These are phyloP conservation scores for Aspergillus conjunctus DNA, from an alignment of 495 filamentous ascomycete genomes.

Conservation along the genomic window DNA sequence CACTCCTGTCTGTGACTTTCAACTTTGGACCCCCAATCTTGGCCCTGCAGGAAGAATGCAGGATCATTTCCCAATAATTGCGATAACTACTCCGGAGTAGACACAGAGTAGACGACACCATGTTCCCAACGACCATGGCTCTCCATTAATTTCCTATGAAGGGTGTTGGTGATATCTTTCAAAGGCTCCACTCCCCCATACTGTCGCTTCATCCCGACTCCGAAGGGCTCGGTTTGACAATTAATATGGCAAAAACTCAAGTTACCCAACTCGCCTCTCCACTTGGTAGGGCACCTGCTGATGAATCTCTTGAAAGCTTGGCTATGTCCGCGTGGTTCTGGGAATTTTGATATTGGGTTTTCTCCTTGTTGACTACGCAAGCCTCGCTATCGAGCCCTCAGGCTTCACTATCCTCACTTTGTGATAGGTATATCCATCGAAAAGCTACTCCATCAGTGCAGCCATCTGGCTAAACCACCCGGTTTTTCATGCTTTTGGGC, in stretches of 20 bases:
- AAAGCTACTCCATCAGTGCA: not conserved
- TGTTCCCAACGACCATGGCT: not conserved
- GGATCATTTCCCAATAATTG: constrained; percentile 1
- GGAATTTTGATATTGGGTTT: constrained; percentile 10
- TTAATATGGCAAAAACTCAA: not conserved
- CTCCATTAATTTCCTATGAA: not conserved
- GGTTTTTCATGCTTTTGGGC: not conserved
- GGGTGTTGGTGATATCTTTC: not conserved
- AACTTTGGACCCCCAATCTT: not conserved
- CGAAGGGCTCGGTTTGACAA: not conserved
- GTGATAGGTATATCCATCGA: constrained; percentile 5
- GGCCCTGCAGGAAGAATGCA: not conserved
- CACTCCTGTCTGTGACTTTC: not conserved
- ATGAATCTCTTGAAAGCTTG: constrained; percentile 27
- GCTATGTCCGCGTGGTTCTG: constrained; percentile 22
- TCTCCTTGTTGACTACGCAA: constrained; percentile 23
- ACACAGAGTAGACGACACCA: too few species aligned
- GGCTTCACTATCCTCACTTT: constrained; percentile 17
- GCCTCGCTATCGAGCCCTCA: constrained; percentile 13
- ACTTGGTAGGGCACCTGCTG: constrained; percentile 23
- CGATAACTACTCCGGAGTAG: not conserved
- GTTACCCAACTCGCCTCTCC: constrained; percentile 15
- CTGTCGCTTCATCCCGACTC: constrained; percentile 5
- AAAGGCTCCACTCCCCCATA: constrained; percentile 2
- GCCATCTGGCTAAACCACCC: not conserved